Percentiles rank a stretch among this genome's conserved stretches.
Conservation (phyloP, 179 eudicot species). For the Beta lomatogona region DNA sequence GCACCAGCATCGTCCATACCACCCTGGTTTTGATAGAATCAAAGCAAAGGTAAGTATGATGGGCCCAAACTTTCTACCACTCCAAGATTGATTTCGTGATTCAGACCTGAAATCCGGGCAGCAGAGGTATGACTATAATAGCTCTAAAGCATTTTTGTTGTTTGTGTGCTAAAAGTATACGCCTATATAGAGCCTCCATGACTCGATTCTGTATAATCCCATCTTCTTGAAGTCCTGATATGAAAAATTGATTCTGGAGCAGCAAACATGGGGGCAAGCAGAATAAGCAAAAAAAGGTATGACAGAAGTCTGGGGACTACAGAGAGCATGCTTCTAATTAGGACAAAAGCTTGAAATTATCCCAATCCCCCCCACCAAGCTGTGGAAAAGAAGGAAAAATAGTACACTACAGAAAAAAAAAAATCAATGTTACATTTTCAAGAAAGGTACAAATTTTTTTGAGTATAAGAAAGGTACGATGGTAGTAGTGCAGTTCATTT, state of each 20-base stretch:
- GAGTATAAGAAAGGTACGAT: not conserved
- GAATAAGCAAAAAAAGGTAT: not conserved
- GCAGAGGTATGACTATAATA: constrained; percentile 84
- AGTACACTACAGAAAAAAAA: not conserved
- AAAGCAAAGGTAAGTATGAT: constrained; percentile 25
- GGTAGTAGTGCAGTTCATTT: not conserved
- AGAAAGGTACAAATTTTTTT: no score
- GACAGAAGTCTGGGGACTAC: not conserved
- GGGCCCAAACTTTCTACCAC: not conserved
- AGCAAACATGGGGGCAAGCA: constrained; percentile 7
- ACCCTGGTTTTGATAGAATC: constrained; percentile 55
- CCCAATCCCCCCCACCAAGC: not conserved
- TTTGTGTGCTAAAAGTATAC: constrained; percentile 73
- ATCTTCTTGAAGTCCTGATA: constrained; percentile 95
- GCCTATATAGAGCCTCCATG: constrained; percentile 72
- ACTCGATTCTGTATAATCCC: constrained; percentile 76
- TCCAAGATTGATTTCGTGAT: constrained; percentile 5
- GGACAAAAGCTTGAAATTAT: not conserved
- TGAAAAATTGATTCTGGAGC: constrained; percentile 95
- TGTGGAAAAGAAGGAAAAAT: not conserved
- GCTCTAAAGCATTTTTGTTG: constrained; percentile 84
- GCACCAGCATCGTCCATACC: constrained; percentile 98
- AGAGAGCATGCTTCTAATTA: not conserved
- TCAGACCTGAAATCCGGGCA: constrained; percentile 97
- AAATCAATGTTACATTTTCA: not conserved